Percentiles rank a stretch among this genome's conserved stretches.
phyloP scores from a whole-genome alignment of 352 stramenopile genomes.

The Globisporangium heterothallicum region DNA sequence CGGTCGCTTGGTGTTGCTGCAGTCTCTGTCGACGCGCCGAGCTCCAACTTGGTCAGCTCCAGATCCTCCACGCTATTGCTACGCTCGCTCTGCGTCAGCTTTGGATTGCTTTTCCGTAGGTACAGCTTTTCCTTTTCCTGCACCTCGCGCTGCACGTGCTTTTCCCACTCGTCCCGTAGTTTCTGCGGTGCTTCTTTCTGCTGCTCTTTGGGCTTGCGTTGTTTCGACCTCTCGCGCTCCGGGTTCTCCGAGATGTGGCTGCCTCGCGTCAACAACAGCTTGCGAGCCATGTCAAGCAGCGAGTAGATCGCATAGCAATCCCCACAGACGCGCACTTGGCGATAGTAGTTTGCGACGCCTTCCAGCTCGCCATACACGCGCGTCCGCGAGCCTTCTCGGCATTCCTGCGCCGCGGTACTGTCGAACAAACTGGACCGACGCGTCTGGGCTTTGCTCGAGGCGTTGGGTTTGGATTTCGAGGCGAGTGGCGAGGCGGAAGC shows the following conservation, averaged over 20 bases:
- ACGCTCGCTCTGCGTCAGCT: background rate
- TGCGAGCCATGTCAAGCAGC: constrained; percentile 69
- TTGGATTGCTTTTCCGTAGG: constrained; percentile 18
- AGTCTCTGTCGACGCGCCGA: background rate
- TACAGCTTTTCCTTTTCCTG: constrained; percentile 52
- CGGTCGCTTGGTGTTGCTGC: background rate
- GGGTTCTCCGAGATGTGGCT: constrained; percentile 14
- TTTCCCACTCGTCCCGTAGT: constrained; percentile 45
- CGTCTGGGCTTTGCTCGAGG: background rate
- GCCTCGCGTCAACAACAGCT: constrained; percentile 17
- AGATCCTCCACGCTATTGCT: constrained; percentile 1
- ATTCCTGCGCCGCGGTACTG: constrained; percentile 43
- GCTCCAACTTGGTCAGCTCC: background rate
- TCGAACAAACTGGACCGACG: constrained; percentile 33
- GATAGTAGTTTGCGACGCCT: constrained; percentile 70
- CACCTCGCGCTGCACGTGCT: constrained; percentile 32
- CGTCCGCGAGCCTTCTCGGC: constrained; percentile 42
- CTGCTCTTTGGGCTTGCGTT: constrained; percentile 21
- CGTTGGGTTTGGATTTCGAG: too few relatives aligned
- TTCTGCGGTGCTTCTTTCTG: constrained; percentile 11
- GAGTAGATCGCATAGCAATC: constrained; percentile 87
- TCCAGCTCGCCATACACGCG: constrained; percentile 51
- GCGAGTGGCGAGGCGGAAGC: too few relatives aligned
- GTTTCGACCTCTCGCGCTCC: too few relatives aligned
- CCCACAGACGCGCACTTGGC: constrained; percentile 76